These are phyloP conservation scores for Penicillium cataractarum DNA, from an alignment of 495 filamentous ascomycete genomes.

Conservation along the genomic window DNA sequence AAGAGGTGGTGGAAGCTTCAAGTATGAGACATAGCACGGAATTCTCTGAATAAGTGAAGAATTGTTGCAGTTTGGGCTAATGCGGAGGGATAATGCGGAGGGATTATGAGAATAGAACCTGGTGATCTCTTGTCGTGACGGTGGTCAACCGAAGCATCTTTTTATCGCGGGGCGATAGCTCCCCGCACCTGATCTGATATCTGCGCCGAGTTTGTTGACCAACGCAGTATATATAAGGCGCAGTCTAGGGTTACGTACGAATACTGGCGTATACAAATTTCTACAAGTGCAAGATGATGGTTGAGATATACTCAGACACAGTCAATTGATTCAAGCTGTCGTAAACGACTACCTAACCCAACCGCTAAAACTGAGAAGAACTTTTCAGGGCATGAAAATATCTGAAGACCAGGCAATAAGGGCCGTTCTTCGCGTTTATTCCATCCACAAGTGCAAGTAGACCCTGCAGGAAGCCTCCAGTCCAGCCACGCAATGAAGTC, in stretches of 20 bases:
- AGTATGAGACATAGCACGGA: not conserved
- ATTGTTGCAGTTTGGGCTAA: not conserved
- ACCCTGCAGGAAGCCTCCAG: constrained; percentile 40
- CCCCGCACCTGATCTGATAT: constrained; percentile 14
- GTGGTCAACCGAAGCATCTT: constrained; percentile 7
- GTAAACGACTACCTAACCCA: constrained; percentile 25
- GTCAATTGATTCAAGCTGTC: constrained; percentile 30
- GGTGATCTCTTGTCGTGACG: too few relatives aligned
- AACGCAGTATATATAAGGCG: not conserved
- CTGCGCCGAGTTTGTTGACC: not conserved
- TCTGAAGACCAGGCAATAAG: constrained; percentile 59
- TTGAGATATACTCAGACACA: constrained; percentile 17
- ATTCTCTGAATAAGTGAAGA: too few relatives aligned
- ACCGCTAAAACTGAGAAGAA: constrained; percentile 32
- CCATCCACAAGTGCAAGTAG: constrained; percentile 53
- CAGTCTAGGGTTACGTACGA: not conserved
- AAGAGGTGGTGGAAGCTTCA: not conserved
- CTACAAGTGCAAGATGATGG: not conserved
- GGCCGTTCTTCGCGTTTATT: constrained; percentile 64
- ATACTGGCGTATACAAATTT: not conserved
- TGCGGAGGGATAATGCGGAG: not conserved
- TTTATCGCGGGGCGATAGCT: constrained; percentile 24
- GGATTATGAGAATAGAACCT: too few relatives aligned
- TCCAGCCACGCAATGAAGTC: constrained; percentile 37
- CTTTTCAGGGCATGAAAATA: constrained; percentile 49